Evolutionary conservation across 805 yeast genomes (phyloP), one percentile per base, ranked within the genome.

Genomic region (Wickerhamomyces alni): DNA sequence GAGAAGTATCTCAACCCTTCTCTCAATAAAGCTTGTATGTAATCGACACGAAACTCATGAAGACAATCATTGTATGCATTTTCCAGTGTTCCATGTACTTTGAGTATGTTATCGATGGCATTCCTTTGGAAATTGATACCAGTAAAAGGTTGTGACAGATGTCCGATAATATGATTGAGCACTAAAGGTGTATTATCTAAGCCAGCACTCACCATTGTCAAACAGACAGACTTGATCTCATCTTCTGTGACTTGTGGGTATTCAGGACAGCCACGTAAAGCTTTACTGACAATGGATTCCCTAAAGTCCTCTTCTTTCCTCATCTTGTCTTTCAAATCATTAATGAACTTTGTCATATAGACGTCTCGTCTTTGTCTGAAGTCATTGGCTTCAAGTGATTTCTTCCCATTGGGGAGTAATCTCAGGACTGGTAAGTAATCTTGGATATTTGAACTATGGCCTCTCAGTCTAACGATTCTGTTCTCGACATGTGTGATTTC

Each of bases 131-230:
- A 48, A 0, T 38, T 43, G 1, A 54, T 47, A 0, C 74, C 74
- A 22, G 51, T 42, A 13, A 41, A 45, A 2, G 68, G 67, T 15
- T 67, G 66, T 7, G 81, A 69, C 31, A 83, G 59, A 30, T 78
- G 82, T 1, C 83, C 83, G 47, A 81, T 52, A 8, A 80, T 66
- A 44, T 81, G 77, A 44, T 74, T 72, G 36, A 82, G 63, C 35
- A 76, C 81, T 25, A 82, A 64, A 0, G 87, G 80, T 1, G 81
- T 74, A 45, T 84, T 83, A 53, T 83, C 91, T 18, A 83, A 61
- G 0, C 93, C 93, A 8, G 89, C 93, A 48, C 87, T 80, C 0
- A 83, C 80, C 82, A 82, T 76, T 0, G 89, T 80, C 30, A 83
- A 62, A 52, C 89, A 82, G 6, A 80, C 68, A 33, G 85, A 75